phyloP scores from a whole-genome alignment of 108 stramenopile species.

The Poteriospumella lacustris region DNA sequence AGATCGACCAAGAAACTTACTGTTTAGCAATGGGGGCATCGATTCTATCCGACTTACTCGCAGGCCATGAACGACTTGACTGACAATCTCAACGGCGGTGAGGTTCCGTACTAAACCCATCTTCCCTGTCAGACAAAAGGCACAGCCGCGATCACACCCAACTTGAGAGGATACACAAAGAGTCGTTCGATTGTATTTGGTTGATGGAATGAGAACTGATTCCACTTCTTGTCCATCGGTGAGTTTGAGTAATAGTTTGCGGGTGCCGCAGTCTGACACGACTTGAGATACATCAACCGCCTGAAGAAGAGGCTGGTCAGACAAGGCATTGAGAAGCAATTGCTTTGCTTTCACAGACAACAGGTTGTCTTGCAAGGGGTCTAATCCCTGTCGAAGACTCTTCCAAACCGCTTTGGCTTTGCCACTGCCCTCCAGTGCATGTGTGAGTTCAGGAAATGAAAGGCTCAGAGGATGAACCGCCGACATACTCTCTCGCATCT shows the following conservation, averaged over 20 bases:
- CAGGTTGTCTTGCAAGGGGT: not conserved
- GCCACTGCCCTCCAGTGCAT: not conserved
- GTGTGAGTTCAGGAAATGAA: too few species aligned
- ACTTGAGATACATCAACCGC: not conserved
- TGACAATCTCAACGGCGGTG: constrained; percentile 21
- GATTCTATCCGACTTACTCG: not conserved
- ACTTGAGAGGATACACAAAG: constrained; percentile 24
- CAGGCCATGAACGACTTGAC: not conserved
- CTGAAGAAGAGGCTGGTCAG: not conserved
- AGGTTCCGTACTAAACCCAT: constrained; percentile 30
- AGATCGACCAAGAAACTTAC: not conserved
- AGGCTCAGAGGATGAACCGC: too few species aligned
- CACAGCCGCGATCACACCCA: constrained; percentile 30
- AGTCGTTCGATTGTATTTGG: not conserved
- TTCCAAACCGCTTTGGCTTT: constrained; percentile 2
- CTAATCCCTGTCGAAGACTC: not conserved
- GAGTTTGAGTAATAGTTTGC: not conserved
- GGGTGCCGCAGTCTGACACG: not conserved
- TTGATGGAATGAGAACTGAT: constrained; percentile 14
- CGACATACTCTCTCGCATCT: too few species aligned
- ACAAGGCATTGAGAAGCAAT: not conserved
- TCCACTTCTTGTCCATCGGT: constrained; percentile 10
- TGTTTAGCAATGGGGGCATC: constrained; percentile 15
- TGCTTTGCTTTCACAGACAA: not conserved
- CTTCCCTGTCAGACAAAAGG: constrained; percentile 13